These are phyloP conservation scores for Verticillium nonalfalfae DNA, from an alignment of 2,329 filamentous ascomycete species.

Conservation along the genomic window DNA sequence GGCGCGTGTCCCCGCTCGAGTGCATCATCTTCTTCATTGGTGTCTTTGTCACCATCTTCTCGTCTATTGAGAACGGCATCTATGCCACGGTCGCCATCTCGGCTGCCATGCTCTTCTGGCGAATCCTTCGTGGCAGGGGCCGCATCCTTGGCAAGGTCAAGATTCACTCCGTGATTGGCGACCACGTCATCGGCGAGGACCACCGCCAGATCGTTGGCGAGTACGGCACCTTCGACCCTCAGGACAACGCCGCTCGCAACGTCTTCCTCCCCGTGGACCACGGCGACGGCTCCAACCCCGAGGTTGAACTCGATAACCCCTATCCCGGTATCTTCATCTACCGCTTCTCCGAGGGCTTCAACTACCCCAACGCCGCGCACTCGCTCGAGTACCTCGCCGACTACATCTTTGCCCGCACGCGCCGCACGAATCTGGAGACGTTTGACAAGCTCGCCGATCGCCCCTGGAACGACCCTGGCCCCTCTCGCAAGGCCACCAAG, in stretches of 20 bases:
- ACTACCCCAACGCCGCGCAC: conserved; percentile 89
- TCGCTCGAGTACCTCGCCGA: conserved; percentile 74
- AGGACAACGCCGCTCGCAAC: conserved; percentile 52
- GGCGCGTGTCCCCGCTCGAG: conserved; percentile 85
- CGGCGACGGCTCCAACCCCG: conserved; percentile 84
- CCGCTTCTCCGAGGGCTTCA: conserved; percentile 89
- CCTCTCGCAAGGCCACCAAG: conserved; percentile 42
- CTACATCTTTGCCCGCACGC: conserved; percentile 64
- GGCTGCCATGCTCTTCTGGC: conserved; percentile 71
- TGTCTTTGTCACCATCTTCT: conserved; percentile 84
- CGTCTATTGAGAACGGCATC: conserved; percentile 84
- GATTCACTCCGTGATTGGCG: conserved; percentile 77
- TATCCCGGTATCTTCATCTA: conserved; percentile 95
- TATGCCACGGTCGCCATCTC: conserved; percentile 80
- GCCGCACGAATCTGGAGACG: conserved; percentile 64
- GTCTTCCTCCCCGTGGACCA: conserved; percentile 85
- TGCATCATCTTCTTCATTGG: conserved; percentile 90
- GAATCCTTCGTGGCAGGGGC: conserved; percentile 75
- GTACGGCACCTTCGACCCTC: conserved; percentile 51
- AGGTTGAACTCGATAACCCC: conserved; percentile 70
- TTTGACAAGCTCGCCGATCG: conserved; percentile 67
- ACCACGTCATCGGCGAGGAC: conserved; percentile 63
- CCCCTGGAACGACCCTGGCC: conserved; percentile 92
- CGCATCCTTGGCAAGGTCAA: conserved; percentile 78
- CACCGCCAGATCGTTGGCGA: conserved; percentile 36